phyloP scores from a whole-genome alignment of 2,329 filamentous ascomycete species.

The Hypoxylon sp. region DNA sequence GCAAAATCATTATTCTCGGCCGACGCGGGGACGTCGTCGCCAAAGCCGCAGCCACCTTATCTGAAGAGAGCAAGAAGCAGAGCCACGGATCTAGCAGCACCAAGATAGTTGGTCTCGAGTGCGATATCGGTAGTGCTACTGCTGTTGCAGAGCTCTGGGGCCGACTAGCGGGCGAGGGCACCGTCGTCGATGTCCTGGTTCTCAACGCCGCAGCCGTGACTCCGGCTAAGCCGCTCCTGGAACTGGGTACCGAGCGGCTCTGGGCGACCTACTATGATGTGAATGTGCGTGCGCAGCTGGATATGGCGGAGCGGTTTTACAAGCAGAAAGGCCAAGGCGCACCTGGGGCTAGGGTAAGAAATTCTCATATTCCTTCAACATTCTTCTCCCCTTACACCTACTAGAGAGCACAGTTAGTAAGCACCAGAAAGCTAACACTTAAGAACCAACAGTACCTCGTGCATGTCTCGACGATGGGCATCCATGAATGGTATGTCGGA shows the following conservation, averaged over 20 bases:
- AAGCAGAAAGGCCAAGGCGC: conserved; percentile 49
- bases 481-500: conserved; percentile 51
- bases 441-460: conserved; percentile 50
- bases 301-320: conserved; percentile 55
- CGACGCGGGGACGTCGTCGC: conserved; percentile 55
- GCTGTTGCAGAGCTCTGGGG: conserved; percentile 55
- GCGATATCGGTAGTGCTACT: conserved; percentile 48
- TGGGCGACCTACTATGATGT: conserved; percentile 50
- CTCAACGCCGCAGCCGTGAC: conserved; percentile 52
- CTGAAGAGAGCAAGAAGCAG: conserved; percentile 22
- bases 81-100: conserved; percentile 8
- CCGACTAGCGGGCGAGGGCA: conserved; percentile 41
- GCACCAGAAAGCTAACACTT: neutral
- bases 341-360: conserved; percentile 36
- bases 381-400: neutral
- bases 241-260: conserved; percentile 41
- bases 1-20: conserved; percentile 58
- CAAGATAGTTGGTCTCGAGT: conserved; percentile 40
- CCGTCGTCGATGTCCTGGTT: conserved; percentile 55
- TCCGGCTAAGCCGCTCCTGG: conserved; percentile 43
- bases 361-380: no score
- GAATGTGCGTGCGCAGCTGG: conserved; percentile 53
- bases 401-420: neutral
- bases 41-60: conserved; percentile 49
- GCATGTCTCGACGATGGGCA: conserved; percentile 52